A percentile compares a stretch with the other conserved stretches of the same genome.
Conservation (phyloP, 2,329 filamentous ascomycete genomes). For the Colletotrichum liriopes region DNA sequence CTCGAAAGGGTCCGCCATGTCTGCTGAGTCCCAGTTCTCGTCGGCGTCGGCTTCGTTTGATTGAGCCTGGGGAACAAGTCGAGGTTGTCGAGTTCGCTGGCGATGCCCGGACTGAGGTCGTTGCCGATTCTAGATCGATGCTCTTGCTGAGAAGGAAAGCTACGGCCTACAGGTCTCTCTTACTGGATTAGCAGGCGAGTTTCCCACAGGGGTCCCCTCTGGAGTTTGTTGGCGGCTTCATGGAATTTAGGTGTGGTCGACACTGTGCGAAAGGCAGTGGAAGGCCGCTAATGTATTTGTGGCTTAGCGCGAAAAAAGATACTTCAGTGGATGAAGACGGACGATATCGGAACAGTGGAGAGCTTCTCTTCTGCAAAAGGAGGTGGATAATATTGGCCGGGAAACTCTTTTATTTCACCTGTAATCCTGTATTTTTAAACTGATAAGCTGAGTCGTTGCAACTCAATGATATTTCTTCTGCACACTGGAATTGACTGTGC, state of each 20-base stretch:
- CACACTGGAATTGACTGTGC: not conserved
- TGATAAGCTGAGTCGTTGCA: not conserved
- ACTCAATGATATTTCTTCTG: not conserved
- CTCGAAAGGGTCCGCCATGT: slow-evolving; percentile 90
- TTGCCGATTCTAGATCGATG: slow-evolving; percentile 6
- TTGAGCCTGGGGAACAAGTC: not conserved
- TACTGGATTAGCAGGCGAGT: slow-evolving; percentile 3
- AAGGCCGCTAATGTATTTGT: not conserved
- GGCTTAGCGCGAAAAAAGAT: slow-evolving; percentile 21
- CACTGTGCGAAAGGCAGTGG: slow-evolving; percentile 17
- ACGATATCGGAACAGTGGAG: slow-evolving; percentile 42
- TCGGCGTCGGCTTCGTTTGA: not conserved
- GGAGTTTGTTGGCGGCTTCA: not conserved
- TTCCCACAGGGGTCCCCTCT: slow-evolving; percentile 34
- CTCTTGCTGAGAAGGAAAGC: slow-evolving; percentile 14
- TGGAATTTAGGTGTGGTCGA: not conserved
- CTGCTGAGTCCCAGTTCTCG: slow-evolving; percentile 32
- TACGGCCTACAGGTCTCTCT: slow-evolving; percentile 6
- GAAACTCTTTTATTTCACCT: slow-evolving; percentile 19
- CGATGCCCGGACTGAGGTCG: not conserved
- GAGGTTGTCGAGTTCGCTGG: not conserved
- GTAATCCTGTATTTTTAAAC: not conserved
- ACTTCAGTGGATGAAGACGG: slow-evolving; percentile 30
- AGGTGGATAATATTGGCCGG: slow-evolving; percentile 34
- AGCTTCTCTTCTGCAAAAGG: slow-evolving; percentile 24